Evolutionary conservation across 257 asterid species (phyloP).

Genomic region (Solanum tarapatanum): DNA sequence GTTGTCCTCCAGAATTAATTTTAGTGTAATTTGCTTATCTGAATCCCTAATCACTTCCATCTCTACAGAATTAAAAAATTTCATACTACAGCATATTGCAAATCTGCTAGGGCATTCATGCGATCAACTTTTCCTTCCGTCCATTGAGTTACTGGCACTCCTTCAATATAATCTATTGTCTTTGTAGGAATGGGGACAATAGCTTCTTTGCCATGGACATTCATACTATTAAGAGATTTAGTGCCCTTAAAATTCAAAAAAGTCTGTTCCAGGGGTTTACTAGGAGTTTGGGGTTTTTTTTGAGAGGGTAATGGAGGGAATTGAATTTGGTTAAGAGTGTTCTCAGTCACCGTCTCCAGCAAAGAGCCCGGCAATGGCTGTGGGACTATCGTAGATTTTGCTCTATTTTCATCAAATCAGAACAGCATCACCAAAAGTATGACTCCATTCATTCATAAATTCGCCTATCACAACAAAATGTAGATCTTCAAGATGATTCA

Average conservation of each 20-base stretch:
- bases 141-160: not conserved
- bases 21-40: not conserved
- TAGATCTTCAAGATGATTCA: not conserved
- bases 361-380: not conserved
- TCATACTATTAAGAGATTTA: not conserved
- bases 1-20: too few species aligned
- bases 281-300: not conserved
- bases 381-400: not conserved
- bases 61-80: not conserved
- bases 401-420: not conserved
- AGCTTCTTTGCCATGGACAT: not conserved
- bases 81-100: not conserved
- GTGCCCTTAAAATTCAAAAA: not conserved
- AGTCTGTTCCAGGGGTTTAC: not conserved
- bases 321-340: not conserved
- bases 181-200: not conserved
- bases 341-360: not conserved
- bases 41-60: not conserved
- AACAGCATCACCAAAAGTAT: not conserved
- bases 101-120: not conserved
- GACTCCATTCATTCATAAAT: not conserved
- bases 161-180: not conserved
- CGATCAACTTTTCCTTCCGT: not conserved
- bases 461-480: not conserved
- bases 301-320: not conserved